Percentiles rank a stretch among this genome's conserved stretches.
phyloP scores from a whole-genome alignment of 1,284 basidiomycete species.

The Fomitopsis schrenkii region DNA sequence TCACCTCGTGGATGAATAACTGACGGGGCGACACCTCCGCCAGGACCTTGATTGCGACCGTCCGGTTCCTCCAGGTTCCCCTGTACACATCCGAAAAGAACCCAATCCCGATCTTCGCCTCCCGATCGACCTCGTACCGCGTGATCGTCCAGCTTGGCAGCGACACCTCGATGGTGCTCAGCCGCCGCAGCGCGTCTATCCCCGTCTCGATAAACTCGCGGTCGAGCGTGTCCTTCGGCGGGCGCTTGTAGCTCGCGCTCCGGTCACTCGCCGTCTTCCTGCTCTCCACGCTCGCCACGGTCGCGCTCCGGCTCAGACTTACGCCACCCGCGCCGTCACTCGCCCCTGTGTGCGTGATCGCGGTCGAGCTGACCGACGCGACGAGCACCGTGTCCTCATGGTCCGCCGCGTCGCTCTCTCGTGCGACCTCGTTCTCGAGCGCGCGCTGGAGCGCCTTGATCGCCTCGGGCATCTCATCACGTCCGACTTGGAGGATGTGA shows the following conservation, averaged over 20 bases:
- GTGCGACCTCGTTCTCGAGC: slow-evolving; percentile 48
- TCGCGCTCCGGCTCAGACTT: slow-evolving; percentile 16
- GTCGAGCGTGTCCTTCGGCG: slow-evolving; percentile 31
- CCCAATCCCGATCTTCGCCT: slow-evolving; percentile 59
- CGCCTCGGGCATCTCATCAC: slow-evolving; percentile 74
- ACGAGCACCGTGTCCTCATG: slow-evolving; percentile 12
- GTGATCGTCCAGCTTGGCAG: slow-evolving; percentile 76
- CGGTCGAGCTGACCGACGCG: neutral
- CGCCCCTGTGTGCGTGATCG: neutral
- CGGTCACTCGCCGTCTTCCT: slow-evolving; percentile 7
- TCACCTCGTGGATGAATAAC: slow-evolving; percentile 33
- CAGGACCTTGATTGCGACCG: slow-evolving; percentile 50
- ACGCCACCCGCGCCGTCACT: slow-evolving; percentile 3
- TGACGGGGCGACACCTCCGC: slow-evolving; percentile 33
- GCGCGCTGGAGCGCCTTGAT: slow-evolving; percentile 73
- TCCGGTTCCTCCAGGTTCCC: slow-evolving; percentile 56
- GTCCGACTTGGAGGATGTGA: slow-evolving; percentile 55
- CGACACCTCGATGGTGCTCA: slow-evolving; percentile 34
- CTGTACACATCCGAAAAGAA: slow-evolving; percentile 70
- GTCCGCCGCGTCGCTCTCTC: slow-evolving; percentile 20
- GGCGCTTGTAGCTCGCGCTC: slow-evolving; percentile 9
- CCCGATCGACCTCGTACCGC: slow-evolving; percentile 60
- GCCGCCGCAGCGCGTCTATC: slow-evolving; percentile 45
- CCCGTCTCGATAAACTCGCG: slow-evolving; percentile 44
- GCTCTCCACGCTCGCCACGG: slow-evolving; percentile 14